A percentile compares a stretch with the other conserved stretches of the same genome.
phyloP scores from a whole-genome alignment of 2,329 filamentous ascomycete species.

The Penicillium crustosum region DNA sequence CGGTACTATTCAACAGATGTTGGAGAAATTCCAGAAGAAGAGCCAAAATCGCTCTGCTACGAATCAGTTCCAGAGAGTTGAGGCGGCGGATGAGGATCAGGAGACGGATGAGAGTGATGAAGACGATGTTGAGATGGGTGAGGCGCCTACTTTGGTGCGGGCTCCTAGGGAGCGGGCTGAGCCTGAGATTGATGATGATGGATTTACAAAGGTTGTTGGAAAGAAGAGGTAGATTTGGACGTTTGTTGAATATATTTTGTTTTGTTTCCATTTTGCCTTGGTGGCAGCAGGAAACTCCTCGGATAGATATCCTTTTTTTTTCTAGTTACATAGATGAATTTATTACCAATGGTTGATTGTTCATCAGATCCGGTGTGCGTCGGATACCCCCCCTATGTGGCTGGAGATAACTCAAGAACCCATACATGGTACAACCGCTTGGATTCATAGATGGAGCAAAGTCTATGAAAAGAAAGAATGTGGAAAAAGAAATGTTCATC shows the following conservation, averaged over 20 bases:
- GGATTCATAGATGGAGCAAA: conserved; percentile 18
- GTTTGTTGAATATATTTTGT: not conserved
- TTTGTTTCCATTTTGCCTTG: not conserved
- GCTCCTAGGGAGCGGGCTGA: conserved; percentile 62
- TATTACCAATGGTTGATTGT: not conserved
- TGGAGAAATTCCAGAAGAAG: conserved; percentile 45
- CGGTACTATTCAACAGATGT: conserved; percentile 63
- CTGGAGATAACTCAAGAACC: not conserved
- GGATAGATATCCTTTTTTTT: conserved; percentile 12
- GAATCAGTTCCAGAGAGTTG: conserved; percentile 38
- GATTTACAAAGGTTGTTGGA: conserved; percentile 72
- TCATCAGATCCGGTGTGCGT: not conserved
- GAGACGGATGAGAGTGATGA: conserved; percentile 57
- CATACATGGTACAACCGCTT: conserved; percentile 18
- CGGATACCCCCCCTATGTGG: not conserved
- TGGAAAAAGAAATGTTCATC: conserved; percentile 29
- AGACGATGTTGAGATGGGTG: conserved; percentile 64
- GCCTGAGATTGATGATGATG: conserved; percentile 77
- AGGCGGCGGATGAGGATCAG: conserved; percentile 52
- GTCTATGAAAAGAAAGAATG: conserved; percentile 26
- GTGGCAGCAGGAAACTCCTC: not conserved
- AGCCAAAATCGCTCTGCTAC: conserved; percentile 38
- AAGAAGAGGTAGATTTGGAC: conserved; percentile 52
- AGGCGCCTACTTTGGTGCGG: conserved; percentile 63
- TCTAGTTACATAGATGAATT: conserved; percentile 13